A percentile compares a stretch with the other conserved stretches of the same genome.
These are phyloP conservation scores for Somion occarium DNA, from an alignment of 1,284 basidiomycete genomes.

Conservation along the genomic window DNA sequence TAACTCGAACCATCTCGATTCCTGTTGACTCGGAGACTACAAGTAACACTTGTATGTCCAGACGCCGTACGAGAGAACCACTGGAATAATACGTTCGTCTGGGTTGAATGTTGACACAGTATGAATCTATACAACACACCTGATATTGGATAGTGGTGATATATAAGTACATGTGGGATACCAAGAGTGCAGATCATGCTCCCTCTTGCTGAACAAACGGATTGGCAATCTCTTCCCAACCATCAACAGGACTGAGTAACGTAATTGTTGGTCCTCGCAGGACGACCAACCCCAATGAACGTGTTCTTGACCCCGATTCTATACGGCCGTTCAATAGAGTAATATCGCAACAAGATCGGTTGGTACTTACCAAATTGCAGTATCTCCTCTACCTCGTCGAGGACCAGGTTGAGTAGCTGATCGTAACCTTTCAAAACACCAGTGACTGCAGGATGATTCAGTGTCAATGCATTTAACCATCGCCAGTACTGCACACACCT, in stretches of 20 bases:
- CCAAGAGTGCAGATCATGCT: neutral
- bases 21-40: too few species aligned
- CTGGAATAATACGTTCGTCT: too few species aligned
- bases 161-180: too few species aligned
- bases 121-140: too few species aligned
- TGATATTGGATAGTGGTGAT: too few species aligned
- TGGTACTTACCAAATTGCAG: slow-evolving; percentile 49
- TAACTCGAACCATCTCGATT: too few species aligned
- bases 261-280: slow-evolving; percentile 91
- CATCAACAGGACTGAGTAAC: slow-evolving; percentile 88
- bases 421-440: slow-evolving; percentile 95
- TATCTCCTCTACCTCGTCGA: slow-evolving; percentile 84
- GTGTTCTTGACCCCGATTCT: slow-evolving; percentile 64
- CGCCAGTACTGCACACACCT: slow-evolving; percentile 47
- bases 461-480: slow-evolving; percentile 1
- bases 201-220: slow-evolving; percentile 60
- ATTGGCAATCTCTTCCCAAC: slow-evolving; percentile 86
- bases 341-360: slow-evolving; percentile 2
- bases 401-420: slow-evolving; percentile 93
- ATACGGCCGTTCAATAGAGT: slow-evolving; percentile 14
- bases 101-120: too few species aligned
- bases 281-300: slow-evolving; percentile 80
- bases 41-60: too few species aligned
- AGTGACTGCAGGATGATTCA: slow-evolving; percentile 54
- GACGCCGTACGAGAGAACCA: too few species aligned